Conservation (phyloP, 2,329 filamentous ascomycete species). For the Didymella glomerata region DNA sequence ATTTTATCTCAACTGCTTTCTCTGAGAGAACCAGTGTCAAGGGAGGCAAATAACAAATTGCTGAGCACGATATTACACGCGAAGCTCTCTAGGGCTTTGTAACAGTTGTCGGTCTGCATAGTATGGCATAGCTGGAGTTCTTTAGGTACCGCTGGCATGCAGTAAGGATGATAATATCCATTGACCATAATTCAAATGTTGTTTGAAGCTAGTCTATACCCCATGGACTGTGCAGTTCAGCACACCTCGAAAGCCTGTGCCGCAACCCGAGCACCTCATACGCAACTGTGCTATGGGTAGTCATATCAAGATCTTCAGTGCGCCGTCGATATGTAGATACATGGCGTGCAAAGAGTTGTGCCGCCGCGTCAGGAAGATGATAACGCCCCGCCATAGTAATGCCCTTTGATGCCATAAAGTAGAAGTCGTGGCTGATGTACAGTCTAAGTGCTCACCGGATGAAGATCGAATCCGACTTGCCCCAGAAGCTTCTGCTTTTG, state of each 20-base stretch:
- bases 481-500: constrained; percentile 67
- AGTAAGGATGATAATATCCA: not conserved
- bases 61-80: not conserved
- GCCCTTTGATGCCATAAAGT: constrained; percentile 14
- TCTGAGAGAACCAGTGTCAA: not conserved
- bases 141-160: not conserved
- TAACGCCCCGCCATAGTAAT: constrained; percentile 20
- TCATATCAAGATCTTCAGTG: constrained; percentile 5
- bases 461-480: constrained; percentile 69
- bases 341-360: not conserved
- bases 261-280: not conserved
- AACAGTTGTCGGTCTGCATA: too few relatives aligned
- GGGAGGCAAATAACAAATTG: not conserved
- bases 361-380: constrained; percentile 14
- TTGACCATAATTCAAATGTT: constrained; percentile 4
- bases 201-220: constrained; percentile 14
- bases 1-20: not conserved
- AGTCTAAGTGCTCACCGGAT: constrained; percentile 57
- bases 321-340: constrained; percentile 6
- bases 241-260: constrained; percentile 1
- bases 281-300: constrained; percentile 2
- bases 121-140: too few relatives aligned
- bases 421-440: constrained; percentile 20
- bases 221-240: constrained; percentile 1
- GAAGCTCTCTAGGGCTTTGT: too few relatives aligned